Base-by-base conservation (phyloP, 345 rosid species). In the Rhodamnia rubescens region DNA sequence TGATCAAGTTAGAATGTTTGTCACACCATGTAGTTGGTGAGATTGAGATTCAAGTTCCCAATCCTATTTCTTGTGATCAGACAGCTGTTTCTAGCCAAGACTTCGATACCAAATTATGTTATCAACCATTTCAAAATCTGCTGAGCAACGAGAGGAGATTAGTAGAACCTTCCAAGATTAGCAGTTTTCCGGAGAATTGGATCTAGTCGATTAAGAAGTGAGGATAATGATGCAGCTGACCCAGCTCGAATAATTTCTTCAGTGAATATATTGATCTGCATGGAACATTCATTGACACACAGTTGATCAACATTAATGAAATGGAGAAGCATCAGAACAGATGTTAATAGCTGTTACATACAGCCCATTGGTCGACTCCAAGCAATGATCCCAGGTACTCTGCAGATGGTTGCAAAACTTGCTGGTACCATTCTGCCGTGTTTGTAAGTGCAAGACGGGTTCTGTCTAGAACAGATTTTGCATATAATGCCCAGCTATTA, bases 231-330 rank as follows among this genome's bases (percentile, higher is more conserved):
- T 84, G 96, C 99, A 84, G 99, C 99, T 85, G 99, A 96, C 89
- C 99, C 99, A 89, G 98, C 98, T 87, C 99, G 98, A 83, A 96
- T 89, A 69, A 97, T 92, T 92, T 97, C 99, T 91, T 97, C 99
- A 27, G 99, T 97, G 90, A 97, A 97, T 89, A 97, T 92, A 87
- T 90, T 90, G 86, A 96, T 88, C 99, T 97, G 92, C 56, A 91
- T 87, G 44, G 88, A 82, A 59, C 42, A 82, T 52, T 82, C 53
- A 16, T 53, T 84, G 53, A 85, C 47, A 54, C 8, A 69, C 13
- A 18, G 26, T 69, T 9, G 47, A 69, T 22, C 78, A 69, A 36
- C 36, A 36, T 69, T 36, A 69, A 32, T 21, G 78, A 69, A 69
- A 36, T 36, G 78, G 78, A 69, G 47, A 69, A 69, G 9, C 24